Evolutionary conservation across 208 protist genomes (phyloP).

Genomic region (Crithidia expoeki): DNA sequence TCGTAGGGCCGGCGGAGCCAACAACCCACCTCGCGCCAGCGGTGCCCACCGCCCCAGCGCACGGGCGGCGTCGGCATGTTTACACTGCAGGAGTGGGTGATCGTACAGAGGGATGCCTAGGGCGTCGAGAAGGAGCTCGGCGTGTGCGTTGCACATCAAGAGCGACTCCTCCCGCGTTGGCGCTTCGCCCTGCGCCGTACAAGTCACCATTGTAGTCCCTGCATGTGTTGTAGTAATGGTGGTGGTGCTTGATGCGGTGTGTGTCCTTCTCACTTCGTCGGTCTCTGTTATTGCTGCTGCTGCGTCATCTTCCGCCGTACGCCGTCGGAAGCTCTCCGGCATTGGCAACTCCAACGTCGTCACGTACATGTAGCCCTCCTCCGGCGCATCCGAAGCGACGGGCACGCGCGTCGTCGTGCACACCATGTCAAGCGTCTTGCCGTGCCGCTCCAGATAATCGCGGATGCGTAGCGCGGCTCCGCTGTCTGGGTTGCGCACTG

Average conservation of each 20-base stretch:
- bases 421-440: slow-evolving; percentile 52
- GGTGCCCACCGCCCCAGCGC: slow-evolving; percentile 80
- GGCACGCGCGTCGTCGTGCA: slow-evolving; percentile 16
- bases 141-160: slow-evolving; percentile 81
- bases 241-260: neutral
- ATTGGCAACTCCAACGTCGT: slow-evolving; percentile 43
- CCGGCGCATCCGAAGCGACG: neutral
- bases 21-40: slow-evolving; percentile 17
- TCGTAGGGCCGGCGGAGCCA: slow-evolving; percentile 24
- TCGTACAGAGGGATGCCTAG: slow-evolving; percentile 80
- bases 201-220: slow-evolving; percentile 7
- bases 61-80: slow-evolving; percentile 73
- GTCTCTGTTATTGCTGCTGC: neutral
- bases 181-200: slow-evolving; percentile 76
- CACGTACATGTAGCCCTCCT: slow-evolving; percentile 29
- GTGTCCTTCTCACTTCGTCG: neutral
- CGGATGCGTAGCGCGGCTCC: slow-evolving; percentile 51
- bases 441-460: slow-evolving; percentile 91
- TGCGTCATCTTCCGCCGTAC: neutral
- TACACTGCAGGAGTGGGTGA: slow-evolving; percentile 63
- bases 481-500: slow-evolving; percentile 65
- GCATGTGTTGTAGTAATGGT: neutral
- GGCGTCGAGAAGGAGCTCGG: slow-evolving; percentile 82
- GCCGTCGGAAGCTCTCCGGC: slow-evolving; percentile 14
- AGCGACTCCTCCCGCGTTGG: slow-evolving; percentile 64